Percentiles rank a stretch among this genome's conserved stretches.
phyloP scores from a whole-genome alignment of 345 rosid species.

The Capsella bursapastoris region DNA sequence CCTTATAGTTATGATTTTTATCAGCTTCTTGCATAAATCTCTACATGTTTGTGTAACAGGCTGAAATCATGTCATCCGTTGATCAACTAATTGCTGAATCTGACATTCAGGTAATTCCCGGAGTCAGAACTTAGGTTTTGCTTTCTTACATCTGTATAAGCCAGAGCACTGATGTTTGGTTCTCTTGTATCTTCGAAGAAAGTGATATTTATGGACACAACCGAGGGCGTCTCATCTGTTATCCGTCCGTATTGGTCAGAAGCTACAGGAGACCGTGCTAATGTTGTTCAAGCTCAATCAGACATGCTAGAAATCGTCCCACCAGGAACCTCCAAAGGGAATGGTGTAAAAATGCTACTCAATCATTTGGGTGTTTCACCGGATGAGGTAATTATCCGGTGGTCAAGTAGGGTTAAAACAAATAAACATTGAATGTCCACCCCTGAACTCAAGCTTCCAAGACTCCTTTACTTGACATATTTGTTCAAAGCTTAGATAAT shows the following conservation, averaged over 20 bases:
- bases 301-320: slow-evolving; percentile 96
- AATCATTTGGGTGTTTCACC: slow-evolving; percentile 75
- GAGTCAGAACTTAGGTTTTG: slow-evolving; percentile 21
- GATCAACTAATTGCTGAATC: slow-evolving; percentile 72
- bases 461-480: neutral
- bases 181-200: slow-evolving; percentile 59
- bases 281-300: slow-evolving; percentile 74
- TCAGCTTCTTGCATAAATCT: slow-evolving; percentile 18
- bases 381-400: slow-evolving; percentile 58
- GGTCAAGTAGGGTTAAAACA: neutral
- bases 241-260: slow-evolving; percentile 88
- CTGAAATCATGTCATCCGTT: slow-evolving; percentile 81
- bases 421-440: neutral
- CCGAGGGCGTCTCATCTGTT: slow-evolving; percentile 66
- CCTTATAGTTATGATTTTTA: slow-evolving; percentile 14
- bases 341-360: slow-evolving; percentile 72
- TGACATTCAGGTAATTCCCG: slow-evolving; percentile 74
- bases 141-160: slow-evolving; percentile 5
- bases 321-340: slow-evolving; percentile 84
- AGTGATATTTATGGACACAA: slow-evolving; percentile 70
- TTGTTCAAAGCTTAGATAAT: neutral
- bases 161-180: slow-evolving; percentile 4
- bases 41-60: slow-evolving; percentile 54
- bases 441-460: neutral
- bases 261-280: slow-evolving; percentile 69